Conservation (phyloP, 495 filamentous ascomycete species). For the Penicillium tannophilum region DNA sequence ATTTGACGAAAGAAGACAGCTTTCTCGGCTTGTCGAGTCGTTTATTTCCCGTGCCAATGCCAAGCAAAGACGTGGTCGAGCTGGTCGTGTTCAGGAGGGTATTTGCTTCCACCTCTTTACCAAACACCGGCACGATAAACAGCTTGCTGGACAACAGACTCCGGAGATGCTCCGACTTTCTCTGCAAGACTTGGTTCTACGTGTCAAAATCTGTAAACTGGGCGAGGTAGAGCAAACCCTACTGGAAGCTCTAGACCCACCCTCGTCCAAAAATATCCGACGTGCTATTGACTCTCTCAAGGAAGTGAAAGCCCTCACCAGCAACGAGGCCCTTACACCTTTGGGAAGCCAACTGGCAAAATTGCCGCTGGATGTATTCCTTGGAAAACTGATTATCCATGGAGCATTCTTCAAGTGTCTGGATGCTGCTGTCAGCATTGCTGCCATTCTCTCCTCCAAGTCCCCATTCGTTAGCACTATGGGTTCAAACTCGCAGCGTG, state of each 20-base stretch:
- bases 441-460: constrained; percentile 90
- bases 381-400: constrained; percentile 88
- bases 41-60: constrained; percentile 95
- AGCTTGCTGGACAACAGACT: constrained; percentile 86
- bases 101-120: constrained; percentile 96
- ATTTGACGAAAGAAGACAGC: constrained; percentile 88
- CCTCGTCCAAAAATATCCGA: constrained; percentile 85
- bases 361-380: constrained; percentile 87
- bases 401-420: constrained; percentile 85
- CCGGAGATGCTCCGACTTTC: constrained; percentile 94
- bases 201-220: constrained; percentile 96
- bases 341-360: constrained; percentile 84
- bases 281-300: constrained; percentile 89
- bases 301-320: constrained; percentile 87
- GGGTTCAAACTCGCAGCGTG: constrained; percentile 77
- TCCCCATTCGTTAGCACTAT: constrained; percentile 88
- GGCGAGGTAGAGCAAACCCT: constrained; percentile 89
- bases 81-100: constrained; percentile 92
- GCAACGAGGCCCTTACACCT: constrained; percentile 78
- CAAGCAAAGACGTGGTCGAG: constrained; percentile 89
- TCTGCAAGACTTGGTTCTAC: constrained; percentile 87
- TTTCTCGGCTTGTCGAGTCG: constrained; percentile 85
- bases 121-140: constrained; percentile 74
- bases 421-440: constrained; percentile 86
- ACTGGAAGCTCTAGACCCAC: constrained; percentile 86